Conservation (phyloP, 345 rosid species). For the Eucalyptus erythrocorys region DNA sequence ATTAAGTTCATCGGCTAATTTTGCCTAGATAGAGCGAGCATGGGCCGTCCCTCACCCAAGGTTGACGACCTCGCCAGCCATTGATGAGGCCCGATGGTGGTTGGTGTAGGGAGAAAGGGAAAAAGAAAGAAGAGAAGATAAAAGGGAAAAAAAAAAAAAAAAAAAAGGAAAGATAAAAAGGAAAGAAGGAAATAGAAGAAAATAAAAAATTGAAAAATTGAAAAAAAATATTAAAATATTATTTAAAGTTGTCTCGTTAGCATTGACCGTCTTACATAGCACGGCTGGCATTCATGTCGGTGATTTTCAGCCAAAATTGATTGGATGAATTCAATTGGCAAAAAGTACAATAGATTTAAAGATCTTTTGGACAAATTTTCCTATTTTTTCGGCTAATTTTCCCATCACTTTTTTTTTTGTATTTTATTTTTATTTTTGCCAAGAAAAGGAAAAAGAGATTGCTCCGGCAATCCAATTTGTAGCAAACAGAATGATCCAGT, state of each 20-base stretch:
- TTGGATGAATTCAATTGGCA: too few relatives aligned
- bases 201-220: fast-evolving
- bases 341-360: too few relatives aligned
- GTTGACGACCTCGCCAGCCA: fast-evolving
- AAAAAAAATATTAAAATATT: fast-evolving
- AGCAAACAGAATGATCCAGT: too few relatives aligned
- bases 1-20: too few relatives aligned
- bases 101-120: fast-evolving
- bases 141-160: fast-evolving
- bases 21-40: fast-evolving
- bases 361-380: fast-evolving
- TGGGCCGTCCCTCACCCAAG: fast-evolving
- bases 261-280: fast-evolving
- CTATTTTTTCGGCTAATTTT: too few relatives aligned
- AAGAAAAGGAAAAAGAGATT: too few relatives aligned
- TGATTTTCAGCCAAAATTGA: too few relatives aligned
- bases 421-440: too few relatives aligned
- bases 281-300: fast-evolving
- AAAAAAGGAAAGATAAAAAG: too few relatives aligned
- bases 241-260: fast-evolving
- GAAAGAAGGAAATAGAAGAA: too few relatives aligned
- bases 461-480: fast-evolving
- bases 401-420: too few relatives aligned
- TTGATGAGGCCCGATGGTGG: fast-evolving
- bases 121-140: too few relatives aligned